Evolutionary conservation across 768 basidiomycete species (phyloP).

Genomic region (Mycena alexandri): DNA sequence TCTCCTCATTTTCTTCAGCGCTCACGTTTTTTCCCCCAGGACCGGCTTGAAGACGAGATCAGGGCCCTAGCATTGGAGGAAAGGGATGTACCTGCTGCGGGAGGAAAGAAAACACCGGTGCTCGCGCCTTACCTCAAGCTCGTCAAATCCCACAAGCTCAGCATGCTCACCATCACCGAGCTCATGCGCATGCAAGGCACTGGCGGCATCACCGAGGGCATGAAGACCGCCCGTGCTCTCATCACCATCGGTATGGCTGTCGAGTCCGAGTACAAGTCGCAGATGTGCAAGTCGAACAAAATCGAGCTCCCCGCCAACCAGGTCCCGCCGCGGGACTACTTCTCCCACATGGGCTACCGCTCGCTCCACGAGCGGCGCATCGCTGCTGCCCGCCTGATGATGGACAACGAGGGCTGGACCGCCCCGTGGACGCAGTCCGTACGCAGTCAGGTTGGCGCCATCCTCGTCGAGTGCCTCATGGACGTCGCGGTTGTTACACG

Average conservation of each 20-base stretch:
- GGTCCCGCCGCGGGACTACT: slow-evolving; percentile 56
- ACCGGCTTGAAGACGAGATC: slow-evolving; percentile 65
- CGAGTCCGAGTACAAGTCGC: slow-evolving; percentile 91
- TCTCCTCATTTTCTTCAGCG: neutral
- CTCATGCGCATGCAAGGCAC: slow-evolving; percentile 84
- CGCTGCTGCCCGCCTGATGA: slow-evolving; percentile 72
- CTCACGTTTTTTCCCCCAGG: slow-evolving; percentile 5
- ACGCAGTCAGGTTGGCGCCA: slow-evolving; percentile 83
- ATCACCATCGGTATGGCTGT: slow-evolving; percentile 85
- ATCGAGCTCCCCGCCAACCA: slow-evolving; percentile 60
- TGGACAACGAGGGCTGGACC: slow-evolving; percentile 80
- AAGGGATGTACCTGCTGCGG: slow-evolving; percentile 16
- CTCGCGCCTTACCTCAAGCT: slow-evolving; percentile 82
- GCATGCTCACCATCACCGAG: slow-evolving; percentile 90
- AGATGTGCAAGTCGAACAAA: slow-evolving; percentile 76
- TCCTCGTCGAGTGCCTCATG: slow-evolving; percentile 87
- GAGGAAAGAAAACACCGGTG: slow-evolving; percentile 18
- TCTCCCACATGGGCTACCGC: slow-evolving; percentile 70
- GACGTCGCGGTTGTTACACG: slow-evolving; percentile 84
- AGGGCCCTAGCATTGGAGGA: slow-evolving; percentile 57
- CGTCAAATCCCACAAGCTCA: slow-evolving; percentile 82
- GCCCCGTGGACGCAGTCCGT: slow-evolving; percentile 85
- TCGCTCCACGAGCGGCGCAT: slow-evolving; percentile 75
- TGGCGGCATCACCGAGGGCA: slow-evolving; percentile 84
- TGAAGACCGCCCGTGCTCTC: slow-evolving; percentile 90